Percentiles rank a stretch among this genome's conserved stretches.
Evolutionary conservation across 108 stramenopile genomes (phyloP).

Genomic region (Cyclotella cryptica): DNA sequence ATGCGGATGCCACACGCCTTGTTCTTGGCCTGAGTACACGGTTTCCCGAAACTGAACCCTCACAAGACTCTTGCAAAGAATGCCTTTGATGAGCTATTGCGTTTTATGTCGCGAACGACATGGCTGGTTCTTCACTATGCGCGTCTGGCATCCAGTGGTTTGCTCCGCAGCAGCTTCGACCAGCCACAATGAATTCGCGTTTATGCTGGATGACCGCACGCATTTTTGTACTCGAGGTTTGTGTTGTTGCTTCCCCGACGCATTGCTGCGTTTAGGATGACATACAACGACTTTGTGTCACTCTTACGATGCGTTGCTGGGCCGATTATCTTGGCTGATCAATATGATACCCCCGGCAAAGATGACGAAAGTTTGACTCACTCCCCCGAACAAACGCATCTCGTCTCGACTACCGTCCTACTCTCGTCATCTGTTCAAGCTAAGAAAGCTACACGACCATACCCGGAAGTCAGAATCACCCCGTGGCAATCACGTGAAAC

Average conservation of each 20-base stretch:
- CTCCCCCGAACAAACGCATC: slow-evolving; percentile 55
- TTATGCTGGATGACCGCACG: slow-evolving; percentile 69
- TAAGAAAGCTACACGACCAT: slow-evolving; percentile 33
- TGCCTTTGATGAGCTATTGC: slow-evolving; percentile 76
- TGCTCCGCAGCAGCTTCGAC: slow-evolving; percentile 80
- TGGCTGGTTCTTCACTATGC: slow-evolving; percentile 75
- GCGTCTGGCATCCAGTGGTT: slow-evolving; percentile 79
- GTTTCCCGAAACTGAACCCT: slow-evolving; percentile 58
- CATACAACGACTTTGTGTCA: slow-evolving; percentile 86
- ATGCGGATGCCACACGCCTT: slow-evolving; percentile 81
- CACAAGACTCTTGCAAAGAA: slow-evolving; percentile 66
- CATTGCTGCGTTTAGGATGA: slow-evolving; percentile 86
- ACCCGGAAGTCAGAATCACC: slow-evolving; percentile 58
- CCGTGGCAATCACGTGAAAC: slow-evolving; percentile 68
- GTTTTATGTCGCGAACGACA: slow-evolving; percentile 72
- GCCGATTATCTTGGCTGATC: slow-evolving; percentile 68
- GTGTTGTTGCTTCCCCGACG: slow-evolving; percentile 70
- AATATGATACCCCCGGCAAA: slow-evolving; percentile 45
- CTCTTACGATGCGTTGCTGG: slow-evolving; percentile 77
- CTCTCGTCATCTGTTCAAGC: slow-evolving; percentile 70
- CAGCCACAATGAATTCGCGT: slow-evolving; percentile 75
- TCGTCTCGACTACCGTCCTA: too few species aligned
- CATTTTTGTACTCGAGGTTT: slow-evolving; percentile 82
- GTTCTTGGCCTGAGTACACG: slow-evolving; percentile 77
- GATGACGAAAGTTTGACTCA: slow-evolving; percentile 15